Evolutionary conservation across 306 rosid species (phyloP).

Genomic region (Vigna reflexopilosa): DNA sequence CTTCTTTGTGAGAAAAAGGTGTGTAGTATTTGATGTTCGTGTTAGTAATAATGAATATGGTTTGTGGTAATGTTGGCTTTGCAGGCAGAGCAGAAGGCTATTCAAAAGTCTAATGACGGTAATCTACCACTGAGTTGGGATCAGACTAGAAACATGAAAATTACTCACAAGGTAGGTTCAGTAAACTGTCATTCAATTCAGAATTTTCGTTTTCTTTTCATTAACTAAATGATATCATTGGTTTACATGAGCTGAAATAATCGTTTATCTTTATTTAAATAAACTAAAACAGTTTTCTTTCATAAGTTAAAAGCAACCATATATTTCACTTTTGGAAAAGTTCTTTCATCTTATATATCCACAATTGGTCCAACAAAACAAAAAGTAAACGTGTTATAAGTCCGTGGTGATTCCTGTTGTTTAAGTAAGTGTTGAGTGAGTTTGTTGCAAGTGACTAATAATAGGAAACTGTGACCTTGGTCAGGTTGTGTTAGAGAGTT

Average conservation of each 20-base stretch:
- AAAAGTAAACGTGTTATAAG: neutral
- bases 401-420: neutral
- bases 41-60: neutral
- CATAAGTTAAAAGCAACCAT: neutral
- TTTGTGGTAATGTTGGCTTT: slow-evolving; percentile 44
- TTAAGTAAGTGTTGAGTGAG: neutral
- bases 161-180: slow-evolving; percentile 67
- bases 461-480: slow-evolving; percentile 34
- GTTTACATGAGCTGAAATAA: too few relatives aligned
- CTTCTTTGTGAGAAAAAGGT: neutral
- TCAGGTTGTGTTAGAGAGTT: slow-evolving; percentile 86
- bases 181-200: too few relatives aligned
- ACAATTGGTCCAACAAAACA: neutral
- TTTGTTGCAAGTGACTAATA: slow-evolving; percentile 39
- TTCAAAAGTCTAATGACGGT: slow-evolving; percentile 58
- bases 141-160: slow-evolving; percentile 76
- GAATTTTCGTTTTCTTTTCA: too few relatives aligned
- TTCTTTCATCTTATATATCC: neutral
- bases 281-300: too few relatives aligned
- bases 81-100: slow-evolving; percentile 77
- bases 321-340: neutral
- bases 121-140: slow-evolving; percentile 66
- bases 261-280: too few relatives aligned
- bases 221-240: too few relatives aligned
- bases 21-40: neutral